Evolutionary conservation across 1,284 basidiomycete species (phyloP), one percentile per base, ranked within the genome.

Genomic region (Ceratobasidium sp.): DNA sequence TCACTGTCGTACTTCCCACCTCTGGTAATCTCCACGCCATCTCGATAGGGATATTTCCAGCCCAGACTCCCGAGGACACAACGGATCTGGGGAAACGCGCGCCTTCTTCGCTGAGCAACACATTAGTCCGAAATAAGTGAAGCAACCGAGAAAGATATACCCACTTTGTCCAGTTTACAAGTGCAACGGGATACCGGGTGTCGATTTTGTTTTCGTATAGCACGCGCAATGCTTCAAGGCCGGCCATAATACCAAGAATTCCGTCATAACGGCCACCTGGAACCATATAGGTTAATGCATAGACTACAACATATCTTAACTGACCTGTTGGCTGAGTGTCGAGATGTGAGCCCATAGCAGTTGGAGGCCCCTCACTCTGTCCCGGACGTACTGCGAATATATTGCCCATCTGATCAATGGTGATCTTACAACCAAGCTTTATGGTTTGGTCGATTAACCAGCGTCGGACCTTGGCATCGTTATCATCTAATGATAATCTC

Each of bases 221-320:
- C n/a, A 75, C 75, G 14, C 76, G 69, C 41, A 78, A 64, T 1
- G 73, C 77, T 59, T 79, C 78, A 8, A 79, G 63, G 2, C 73
- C 78, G 18, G 77, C 72, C 41, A 75, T 64, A 0, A 79, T 75
- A 21, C 78, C 78, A 28, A 79, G 72, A 30, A 79, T 77, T 16
- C 78, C 78, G 59, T 79, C 78, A 70, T 79, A 79, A 46, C 75
- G 71, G 7, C 78, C 78, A 13, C 78, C 78, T 23, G 75, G 35
- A 38, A 38, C 11, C 4, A 11, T 11, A 38, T 38, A 38, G 11
- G 11, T 38, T 11, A 11, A 38, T 11, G 35, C 35, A 38, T 38
- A 38, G 4, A 38, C 6, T 4, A 38, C 11, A 4, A 38, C 35
- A 38, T 11, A 38, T 38, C 4, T 38, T 38, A 4, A 38, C 35